Conservation (phyloP, 179 eudicot genomes). For the Vitellaria paradoxa region DNA sequence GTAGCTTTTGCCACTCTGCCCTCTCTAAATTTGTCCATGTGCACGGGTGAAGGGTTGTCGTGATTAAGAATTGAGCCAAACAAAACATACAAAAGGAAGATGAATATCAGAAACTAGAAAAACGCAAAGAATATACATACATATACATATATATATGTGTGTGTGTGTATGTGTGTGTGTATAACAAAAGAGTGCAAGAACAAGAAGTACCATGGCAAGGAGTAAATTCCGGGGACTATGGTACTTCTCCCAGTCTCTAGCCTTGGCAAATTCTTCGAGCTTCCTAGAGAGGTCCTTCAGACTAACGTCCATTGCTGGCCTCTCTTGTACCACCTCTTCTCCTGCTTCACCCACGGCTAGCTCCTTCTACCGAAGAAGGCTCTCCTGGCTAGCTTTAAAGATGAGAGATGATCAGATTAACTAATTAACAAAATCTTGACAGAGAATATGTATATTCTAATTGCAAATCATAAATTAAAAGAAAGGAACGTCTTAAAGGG, state of each 20-base stretch:
- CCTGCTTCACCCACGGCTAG: conserved; percentile 21
- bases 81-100: no score
- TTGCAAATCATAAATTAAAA: conserved; percentile 3
- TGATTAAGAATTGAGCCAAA: no score
- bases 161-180: no score
- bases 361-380: neutral
- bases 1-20: no score
- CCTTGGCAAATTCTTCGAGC: conserved; percentile 63
- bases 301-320: conserved; percentile 34
- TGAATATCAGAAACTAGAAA: no score
- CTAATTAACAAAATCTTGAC: no score
- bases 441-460: conserved; percentile 15
- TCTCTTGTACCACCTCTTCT: conserved; percentile 21
- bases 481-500: neutral
- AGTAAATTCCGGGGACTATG: conserved; percentile 68
- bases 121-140: no score
- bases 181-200: no score
- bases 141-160: no score
- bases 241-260: conserved; percentile 63
- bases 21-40: no score
- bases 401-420: neutral
- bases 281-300: conserved; percentile 48
- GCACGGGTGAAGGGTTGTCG: no score
- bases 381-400: conserved; percentile 6
- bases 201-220: conserved; percentile 53